A percentile compares a stretch with the other conserved stretches of the same genome.
phyloP scores from a whole-genome alignment of 176 grass and related monocot species.

The Cenchrus purpureus region DNA sequence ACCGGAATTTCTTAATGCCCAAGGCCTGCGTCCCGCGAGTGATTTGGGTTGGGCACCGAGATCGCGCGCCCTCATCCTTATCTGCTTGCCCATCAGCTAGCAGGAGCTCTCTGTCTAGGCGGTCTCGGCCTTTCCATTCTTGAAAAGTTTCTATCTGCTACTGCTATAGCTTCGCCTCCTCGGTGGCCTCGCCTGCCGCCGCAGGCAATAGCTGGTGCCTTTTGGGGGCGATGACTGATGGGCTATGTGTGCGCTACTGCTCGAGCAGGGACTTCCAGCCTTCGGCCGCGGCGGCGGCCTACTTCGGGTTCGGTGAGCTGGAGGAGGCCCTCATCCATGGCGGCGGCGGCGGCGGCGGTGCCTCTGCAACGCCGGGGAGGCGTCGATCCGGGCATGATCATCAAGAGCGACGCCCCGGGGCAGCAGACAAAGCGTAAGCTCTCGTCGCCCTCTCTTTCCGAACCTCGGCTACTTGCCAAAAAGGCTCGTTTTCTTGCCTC shows the following conservation, averaged over 20 bases:
- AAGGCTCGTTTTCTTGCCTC: conserved; percentile 36
- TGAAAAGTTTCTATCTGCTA: conserved; percentile 52
- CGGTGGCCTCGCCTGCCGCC: conserved; percentile 16
- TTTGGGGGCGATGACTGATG: conserved; percentile 31
- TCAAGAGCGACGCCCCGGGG: conserved; percentile 36
- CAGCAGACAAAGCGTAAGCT: conserved; percentile 54
- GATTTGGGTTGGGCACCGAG: conserved; percentile 55
- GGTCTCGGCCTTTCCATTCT: conserved; percentile 57
- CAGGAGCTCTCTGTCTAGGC: conserved; percentile 44
- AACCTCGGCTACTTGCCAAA: conserved; percentile 52
- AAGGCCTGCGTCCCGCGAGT: conserved; percentile 49
- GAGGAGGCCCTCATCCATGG: conserved; percentile 93
- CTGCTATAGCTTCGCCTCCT: neutral
- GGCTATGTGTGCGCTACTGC: conserved; percentile 54
- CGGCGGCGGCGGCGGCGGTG: conserved; percentile 22
- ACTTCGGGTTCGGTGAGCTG: conserved; percentile 75
- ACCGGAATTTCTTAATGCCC: conserved; percentile 56
- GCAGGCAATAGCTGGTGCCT: no score
- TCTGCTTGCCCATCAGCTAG: conserved; percentile 40
- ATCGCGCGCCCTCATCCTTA: conserved; percentile 57
- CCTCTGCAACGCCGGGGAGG: conserved; percentile 12
- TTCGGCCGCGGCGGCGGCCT: conserved; percentile 57
- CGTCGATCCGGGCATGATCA: conserved; percentile 50
- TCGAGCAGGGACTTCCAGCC: conserved; percentile 78
- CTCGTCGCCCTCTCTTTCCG: neutral